Evolutionary conservation across 768 basidiomycete species (phyloP), one percentile per base, ranked within the genome.

Genomic region (Amyloporia xantha): DNA sequence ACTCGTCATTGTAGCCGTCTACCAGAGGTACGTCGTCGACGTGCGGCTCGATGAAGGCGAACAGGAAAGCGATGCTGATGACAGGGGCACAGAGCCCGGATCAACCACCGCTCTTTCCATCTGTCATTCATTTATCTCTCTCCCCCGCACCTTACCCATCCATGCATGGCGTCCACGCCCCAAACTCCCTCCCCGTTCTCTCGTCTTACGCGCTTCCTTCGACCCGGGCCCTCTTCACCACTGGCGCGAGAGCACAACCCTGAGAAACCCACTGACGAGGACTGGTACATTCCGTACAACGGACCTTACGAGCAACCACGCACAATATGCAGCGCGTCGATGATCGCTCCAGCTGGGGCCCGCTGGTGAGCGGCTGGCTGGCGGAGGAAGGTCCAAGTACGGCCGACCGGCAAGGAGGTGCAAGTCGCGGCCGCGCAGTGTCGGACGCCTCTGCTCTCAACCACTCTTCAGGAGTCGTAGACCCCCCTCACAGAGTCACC

Each of bases 251-350:
- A 52, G 1, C 23, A 33, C 2, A 36, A 51, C 17, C 25, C 52
- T 12, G 33, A 42, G 2, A 28, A 42, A 2, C 52, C 50, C 26
- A 33, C 56, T 2, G 68, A 73, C 20, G 74, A 75, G 17, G 75
- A 80, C 48, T 79, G 78, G 76, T 81, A 81, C 63, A 78, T 78
- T 41, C 80, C 81, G 0, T 82, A 84, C 69, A 78, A 77, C 53
- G 79, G 80, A 1, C 79, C 82, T 1, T 75, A 77, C 64, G 81
- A 83, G 54, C 61, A 63, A n/a, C 70, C 51, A 54, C 48, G 54
- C 59, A 55, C 51, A 50, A 20, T 42, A 37, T 56, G 64, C 50
- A 36, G 23, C 40, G 15, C 38, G 52, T 19, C 6, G 44, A 43
- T 11, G 67, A 66, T 15, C 58, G 60, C 17, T 62, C 67, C 21